phyloP scores from a whole-genome alignment of 306 rosid species.

The Trichosanthes truncata region DNA sequence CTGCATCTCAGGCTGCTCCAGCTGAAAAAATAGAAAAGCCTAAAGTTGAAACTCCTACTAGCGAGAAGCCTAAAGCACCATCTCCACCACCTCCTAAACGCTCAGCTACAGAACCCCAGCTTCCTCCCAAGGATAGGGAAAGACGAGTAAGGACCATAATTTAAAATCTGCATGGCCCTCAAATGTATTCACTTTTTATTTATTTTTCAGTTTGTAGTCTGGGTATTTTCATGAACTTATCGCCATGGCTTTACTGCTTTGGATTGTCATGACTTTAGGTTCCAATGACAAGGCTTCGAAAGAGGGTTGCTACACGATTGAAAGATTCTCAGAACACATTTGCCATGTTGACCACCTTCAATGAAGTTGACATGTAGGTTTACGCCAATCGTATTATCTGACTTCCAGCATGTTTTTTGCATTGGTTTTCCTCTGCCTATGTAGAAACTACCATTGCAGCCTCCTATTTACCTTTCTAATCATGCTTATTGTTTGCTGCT shows the following conservation, averaged over 20 bases:
- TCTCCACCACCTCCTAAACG: constrained; percentile 30
- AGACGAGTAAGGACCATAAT: constrained; percentile 43
- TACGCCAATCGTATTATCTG: background rate
- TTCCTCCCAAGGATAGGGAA: constrained; percentile 74
- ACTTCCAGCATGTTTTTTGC: background rate
- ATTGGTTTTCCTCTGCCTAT: background rate
- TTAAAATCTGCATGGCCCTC: background rate
- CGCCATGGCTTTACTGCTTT: background rate
- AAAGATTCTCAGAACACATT: constrained; percentile 84
- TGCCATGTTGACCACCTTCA: constrained; percentile 78
- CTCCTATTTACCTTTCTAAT: background rate
- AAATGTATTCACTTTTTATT: background rate
- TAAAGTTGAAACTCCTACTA: constrained; percentile 33
- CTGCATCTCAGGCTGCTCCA: constrained; percentile 35
- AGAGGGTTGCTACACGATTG: constrained; percentile 59
- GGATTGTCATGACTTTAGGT: constrained; percentile 34
- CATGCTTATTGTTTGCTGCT: background rate
- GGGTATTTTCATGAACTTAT: background rate
- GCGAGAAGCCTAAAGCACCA: constrained; percentile 37
- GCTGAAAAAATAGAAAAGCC: constrained; percentile 33
- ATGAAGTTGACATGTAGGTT: constrained; percentile 83
- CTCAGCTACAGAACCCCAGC: constrained; percentile 74
- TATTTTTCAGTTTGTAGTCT: background rate
- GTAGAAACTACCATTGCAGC: background rate
- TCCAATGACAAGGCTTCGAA: constrained; percentile 78